phyloP scores from a whole-genome alignment of 352 stramenopile genomes.

The Phytophthora idaei region DNA sequence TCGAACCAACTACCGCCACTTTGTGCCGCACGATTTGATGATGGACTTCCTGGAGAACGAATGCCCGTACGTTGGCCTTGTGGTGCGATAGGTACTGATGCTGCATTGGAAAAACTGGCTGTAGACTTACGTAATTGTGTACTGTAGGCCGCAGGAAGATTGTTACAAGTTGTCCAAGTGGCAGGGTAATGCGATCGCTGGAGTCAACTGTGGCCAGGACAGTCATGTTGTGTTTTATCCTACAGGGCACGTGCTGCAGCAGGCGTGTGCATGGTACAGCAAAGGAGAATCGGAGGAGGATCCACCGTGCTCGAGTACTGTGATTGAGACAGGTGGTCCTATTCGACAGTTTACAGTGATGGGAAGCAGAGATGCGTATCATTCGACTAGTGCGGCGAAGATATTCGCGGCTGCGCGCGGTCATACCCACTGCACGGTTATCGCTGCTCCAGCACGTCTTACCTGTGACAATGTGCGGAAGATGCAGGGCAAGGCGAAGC shows the following conservation, averaged over 20 bases:
- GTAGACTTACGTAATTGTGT: neutral
- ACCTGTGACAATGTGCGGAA: constrained; percentile 22
- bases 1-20: constrained; percentile 43
- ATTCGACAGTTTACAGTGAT: constrained; percentile 72
- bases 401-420: constrained; percentile 54
- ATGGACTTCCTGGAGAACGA: constrained; percentile 37
- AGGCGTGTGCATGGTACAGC: constrained; percentile 60
- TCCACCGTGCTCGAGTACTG: constrained; percentile 38
- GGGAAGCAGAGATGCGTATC: constrained; percentile 49
- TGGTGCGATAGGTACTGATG: neutral
- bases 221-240: constrained; percentile 72
- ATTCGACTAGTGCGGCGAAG: constrained; percentile 32
- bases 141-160: constrained; percentile 30
- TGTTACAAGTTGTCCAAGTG: constrained; percentile 44
- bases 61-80: constrained; percentile 38
- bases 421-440: constrained; percentile 45
- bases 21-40: constrained; percentile 57
- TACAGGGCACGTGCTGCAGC: constrained; percentile 67
- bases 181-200: constrained; percentile 72
- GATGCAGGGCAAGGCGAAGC: constrained; percentile 48
- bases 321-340: constrained; percentile 55
- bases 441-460: constrained; percentile 34
- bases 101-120: neutral
- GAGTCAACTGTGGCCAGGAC: constrained; percentile 32
- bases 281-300: constrained; percentile 26